Evolutionary conservation across 177 flowering plant species (phyloP), one percentile per base, ranked within the genome.

Genomic region (Vitis hybrid): DNA sequence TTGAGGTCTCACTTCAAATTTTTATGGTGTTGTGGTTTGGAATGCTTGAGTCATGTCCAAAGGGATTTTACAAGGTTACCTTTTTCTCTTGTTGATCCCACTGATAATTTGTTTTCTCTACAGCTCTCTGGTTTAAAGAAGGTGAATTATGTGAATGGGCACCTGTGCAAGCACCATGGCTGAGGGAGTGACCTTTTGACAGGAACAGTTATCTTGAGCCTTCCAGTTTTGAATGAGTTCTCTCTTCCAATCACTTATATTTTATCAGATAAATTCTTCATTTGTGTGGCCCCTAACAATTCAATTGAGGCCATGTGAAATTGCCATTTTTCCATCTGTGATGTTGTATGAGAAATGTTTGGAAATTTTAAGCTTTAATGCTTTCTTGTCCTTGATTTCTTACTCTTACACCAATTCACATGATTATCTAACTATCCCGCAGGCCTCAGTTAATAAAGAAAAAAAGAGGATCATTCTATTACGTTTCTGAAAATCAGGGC

Each of bases 81-180:
- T 1, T 21, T 60, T 19, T 51, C 26, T 23, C 39, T 19, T n/a
- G 62, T 51, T 2, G 13, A 11, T 51, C 52, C 15, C 11, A 34
- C 34, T 12, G 49, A 51, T 14, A 19, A 39, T 10, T 64, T 66
- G 32, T 14, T 55, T 70, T 69, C 64, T 58, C 17, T 74, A 71
- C 90, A 95, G 99, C 67, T 67, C 91, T 95, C 15, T 95, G 99
- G 99, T 95, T 95, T 81, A 90, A 90, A 71, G 96, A 93, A 81
- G 98, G 87, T 62, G 99, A 95, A 76, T 5, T 93, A 58, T 81
- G 88, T 55, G 69, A 88, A 68, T 93, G 99, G 99, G 83, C 90
- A 71, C 87, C 91, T 23, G 90, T 84, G 71, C 86, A 75, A 72
- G 91, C 86, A 56, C 87, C 96, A 60, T 93, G 98, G 98, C 72